Percentiles rank a stretch among this genome's conserved stretches.
Conservation (phyloP, 106 monocot species). For the Posidonia australis region DNA sequence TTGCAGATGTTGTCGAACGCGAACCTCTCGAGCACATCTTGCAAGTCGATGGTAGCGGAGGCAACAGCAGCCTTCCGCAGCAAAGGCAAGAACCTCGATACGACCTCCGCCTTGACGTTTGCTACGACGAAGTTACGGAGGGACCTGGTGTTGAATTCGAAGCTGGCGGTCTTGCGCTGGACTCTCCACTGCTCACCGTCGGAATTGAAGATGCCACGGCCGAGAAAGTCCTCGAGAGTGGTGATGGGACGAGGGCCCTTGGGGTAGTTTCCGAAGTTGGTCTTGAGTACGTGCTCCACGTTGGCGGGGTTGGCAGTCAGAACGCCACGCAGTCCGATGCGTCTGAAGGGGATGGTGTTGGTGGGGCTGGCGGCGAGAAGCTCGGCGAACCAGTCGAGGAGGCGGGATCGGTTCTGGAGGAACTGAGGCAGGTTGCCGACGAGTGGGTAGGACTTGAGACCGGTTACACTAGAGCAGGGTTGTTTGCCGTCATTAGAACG, state of each 20-base stretch:
- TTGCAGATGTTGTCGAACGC: slow-evolving; percentile 28
- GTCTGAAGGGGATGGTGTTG: slow-evolving; percentile 27
- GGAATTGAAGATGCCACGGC: slow-evolving; percentile 16
- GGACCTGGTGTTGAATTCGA: slow-evolving; percentile 14
- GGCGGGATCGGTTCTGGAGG: slow-evolving; percentile 13
- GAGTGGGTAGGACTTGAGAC: slow-evolving; percentile 1
- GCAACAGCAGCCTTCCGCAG: neutral
- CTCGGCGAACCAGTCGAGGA: slow-evolving; percentile 39
- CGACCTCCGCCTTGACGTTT: neutral
- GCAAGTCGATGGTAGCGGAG: slow-evolving; percentile 7
- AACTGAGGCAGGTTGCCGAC: slow-evolving; percentile 1
- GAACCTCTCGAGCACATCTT: slow-evolving; percentile 19
- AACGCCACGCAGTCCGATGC: slow-evolving; percentile 17
- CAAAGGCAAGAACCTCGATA: neutral
- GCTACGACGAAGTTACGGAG: slow-evolving; percentile 10
- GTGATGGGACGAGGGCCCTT: neutral
- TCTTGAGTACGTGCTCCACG: slow-evolving; percentile 13
- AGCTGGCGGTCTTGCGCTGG: slow-evolving; percentile 19
- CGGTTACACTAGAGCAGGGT: too few species aligned
- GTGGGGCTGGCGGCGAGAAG: slow-evolving; percentile 28
- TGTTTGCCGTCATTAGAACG: neutral
- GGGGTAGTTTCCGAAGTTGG: slow-evolving; percentile 16
- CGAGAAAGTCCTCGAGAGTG: slow-evolving; percentile 5
- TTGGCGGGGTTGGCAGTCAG: slow-evolving; percentile 35
- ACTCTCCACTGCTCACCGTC: slow-evolving; percentile 10